Conservation (phyloP, 768 basidiomycete species). For the Boletus eberwhitei region DNA sequence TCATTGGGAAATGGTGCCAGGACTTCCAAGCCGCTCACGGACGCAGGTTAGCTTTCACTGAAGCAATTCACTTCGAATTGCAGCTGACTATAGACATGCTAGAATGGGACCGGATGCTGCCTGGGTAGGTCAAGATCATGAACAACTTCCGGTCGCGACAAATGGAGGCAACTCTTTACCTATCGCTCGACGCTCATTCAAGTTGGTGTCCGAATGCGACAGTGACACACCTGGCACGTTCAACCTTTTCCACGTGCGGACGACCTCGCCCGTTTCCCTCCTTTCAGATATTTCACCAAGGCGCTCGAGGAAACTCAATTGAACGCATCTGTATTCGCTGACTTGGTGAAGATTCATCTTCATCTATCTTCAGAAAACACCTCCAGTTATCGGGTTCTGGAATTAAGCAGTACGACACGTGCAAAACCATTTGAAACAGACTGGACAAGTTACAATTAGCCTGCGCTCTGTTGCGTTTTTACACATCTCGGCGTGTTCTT, state of each 20-base stretch:
- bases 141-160: not conserved
- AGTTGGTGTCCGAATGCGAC: slow-evolving; percentile 5
- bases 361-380: too few species aligned
- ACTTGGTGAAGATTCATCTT: too few species aligned
- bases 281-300: not conserved
- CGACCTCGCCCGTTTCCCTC: not conserved
- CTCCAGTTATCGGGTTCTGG: too few species aligned
- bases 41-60: slow-evolving; percentile 1
- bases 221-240: not conserved
- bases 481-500: not conserved
- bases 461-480: slow-evolving; percentile 5
- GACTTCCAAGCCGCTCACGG: slow-evolving; percentile 6
- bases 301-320: not conserved
- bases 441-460: slow-evolving; percentile 1
- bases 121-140: slow-evolving; percentile 4
- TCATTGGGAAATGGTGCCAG: not conserved
- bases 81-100: not conserved
- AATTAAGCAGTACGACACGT: too few species aligned
- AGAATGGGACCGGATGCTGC: slow-evolving; percentile 16
- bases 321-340: not conserved
- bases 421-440: too few species aligned
- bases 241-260: not conserved
- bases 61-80: too few species aligned
- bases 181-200: not conserved
- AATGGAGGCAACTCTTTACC: not conserved